phyloP scores from a whole-genome alignment of 1,284 basidiomycete species.

The Lentinula novae-zelandiae region DNA sequence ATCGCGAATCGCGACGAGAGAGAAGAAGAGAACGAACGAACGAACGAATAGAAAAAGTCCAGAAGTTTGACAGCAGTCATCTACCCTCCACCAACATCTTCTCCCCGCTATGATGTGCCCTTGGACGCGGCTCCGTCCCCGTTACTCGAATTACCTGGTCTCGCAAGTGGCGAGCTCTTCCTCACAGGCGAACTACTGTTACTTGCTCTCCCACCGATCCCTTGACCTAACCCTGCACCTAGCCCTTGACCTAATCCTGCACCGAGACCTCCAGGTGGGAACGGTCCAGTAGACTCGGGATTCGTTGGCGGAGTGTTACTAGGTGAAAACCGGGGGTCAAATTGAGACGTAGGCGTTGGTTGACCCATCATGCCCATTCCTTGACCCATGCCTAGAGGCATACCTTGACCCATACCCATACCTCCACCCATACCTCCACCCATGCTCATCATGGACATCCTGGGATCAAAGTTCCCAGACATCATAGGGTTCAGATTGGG shows the following conservation, averaged over 20 bases:
- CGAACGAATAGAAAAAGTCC: too few relatives aligned
- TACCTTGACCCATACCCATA: background rate
- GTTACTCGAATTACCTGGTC: slow-evolving; percentile 15
- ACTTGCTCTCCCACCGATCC: background rate
- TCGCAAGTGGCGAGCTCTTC: slow-evolving; percentile 37
- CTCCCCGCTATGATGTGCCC: background rate
- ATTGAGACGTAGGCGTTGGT: slow-evolving; percentile 34
- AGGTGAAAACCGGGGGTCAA: slow-evolving; percentile 53
- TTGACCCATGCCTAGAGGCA: slow-evolving; percentile 20
- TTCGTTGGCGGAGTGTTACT: slow-evolving; percentile 23
- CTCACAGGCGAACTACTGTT: slow-evolving; percentile 36
- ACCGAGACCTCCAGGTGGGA: slow-evolving; percentile 27
- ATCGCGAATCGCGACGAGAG: too few relatives aligned
- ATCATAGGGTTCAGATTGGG: too few relatives aligned
- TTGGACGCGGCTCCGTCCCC: background rate
- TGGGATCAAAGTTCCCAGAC: slow-evolving; percentile 35
- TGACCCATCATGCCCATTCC: slow-evolving; percentile 26
- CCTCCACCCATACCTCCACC: slow-evolving; percentile 39
- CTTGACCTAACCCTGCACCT: background rate
- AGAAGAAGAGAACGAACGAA: too few relatives aligned
- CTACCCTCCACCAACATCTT: background rate
- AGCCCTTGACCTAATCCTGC: slow-evolving; percentile 19
- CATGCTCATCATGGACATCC: slow-evolving; percentile 47
- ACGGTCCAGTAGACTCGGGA: slow-evolving; percentile 33
- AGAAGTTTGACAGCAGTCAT: background rate